These are phyloP conservation scores for Rosa chinensis DNA, from an alignment of 306 rosid genomes.

Conservation along the genomic window DNA sequence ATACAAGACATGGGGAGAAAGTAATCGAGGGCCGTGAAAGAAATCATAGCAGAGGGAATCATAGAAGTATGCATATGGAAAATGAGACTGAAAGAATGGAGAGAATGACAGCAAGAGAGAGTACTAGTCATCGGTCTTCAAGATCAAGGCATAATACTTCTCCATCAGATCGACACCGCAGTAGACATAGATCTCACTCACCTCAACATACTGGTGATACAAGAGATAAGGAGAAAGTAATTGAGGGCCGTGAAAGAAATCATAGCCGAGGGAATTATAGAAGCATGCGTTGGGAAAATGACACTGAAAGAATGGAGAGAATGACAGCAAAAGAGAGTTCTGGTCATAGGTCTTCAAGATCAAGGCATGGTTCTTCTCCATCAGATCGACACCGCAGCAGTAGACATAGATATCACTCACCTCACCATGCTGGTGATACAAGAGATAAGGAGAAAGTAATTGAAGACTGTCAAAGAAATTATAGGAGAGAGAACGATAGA, in stretches of 20 bases:
- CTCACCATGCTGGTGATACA: slow-evolving; percentile 16
- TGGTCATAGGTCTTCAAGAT: slow-evolving; percentile 51
- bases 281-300: slow-evolving; percentile 33
- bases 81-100: slow-evolving; percentile 17
- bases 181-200: slow-evolving; percentile 19
- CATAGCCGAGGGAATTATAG: slow-evolving; percentile 3
- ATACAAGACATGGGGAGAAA: not conserved
- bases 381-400: slow-evolving; percentile 18
- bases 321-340: slow-evolving; percentile 39
- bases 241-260: not conserved
- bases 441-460: slow-evolving; percentile 2
- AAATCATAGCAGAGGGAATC: slow-evolving; percentile 3
- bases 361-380: slow-evolving; percentile 47
- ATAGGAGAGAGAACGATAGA: slow-evolving; percentile 10
- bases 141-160: slow-evolving; percentile 51
- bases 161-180: slow-evolving; percentile 16
- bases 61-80: slow-evolving; percentile 32
- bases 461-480: not conserved
- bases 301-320: slow-evolving; percentile 43
- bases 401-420: slow-evolving; percentile 26
- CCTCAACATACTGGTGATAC: slow-evolving; percentile 19
- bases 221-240: not conserved
- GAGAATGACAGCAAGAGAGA: not conserved
- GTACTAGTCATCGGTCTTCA: slow-evolving; percentile 21
- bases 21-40: not conserved